Base-by-base conservation (phyloP, 495 filamentous ascomycete genomes). In the Halenospora varia region DNA sequence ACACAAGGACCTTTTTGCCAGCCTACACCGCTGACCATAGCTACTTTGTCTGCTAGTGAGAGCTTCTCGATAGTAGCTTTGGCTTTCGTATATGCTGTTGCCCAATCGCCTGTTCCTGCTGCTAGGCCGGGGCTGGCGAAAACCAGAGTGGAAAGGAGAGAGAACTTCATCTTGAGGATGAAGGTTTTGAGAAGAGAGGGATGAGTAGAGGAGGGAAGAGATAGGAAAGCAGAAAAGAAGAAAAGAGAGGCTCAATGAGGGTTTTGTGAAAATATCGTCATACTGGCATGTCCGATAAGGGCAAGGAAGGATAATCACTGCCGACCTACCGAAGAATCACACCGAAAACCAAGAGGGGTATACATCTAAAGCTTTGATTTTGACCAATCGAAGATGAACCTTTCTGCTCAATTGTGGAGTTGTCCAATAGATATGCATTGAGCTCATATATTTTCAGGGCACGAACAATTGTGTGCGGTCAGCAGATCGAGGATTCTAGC, bases 1-100 rank as follows among this genome's bases (percentile, higher is more conserved):
- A 87, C 85, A 64, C 84, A 88, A 20, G 83, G 79, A 0, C 84
- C 85, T 56, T 79, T 82, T 50, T 78, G 66, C 85, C 85, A 88
- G 25, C 82, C 83, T 17, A 82, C 65, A 23, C 83, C 85, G 1
- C 81, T 82, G 1, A 84, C 85, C 20, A 88, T 80, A 51, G 72
- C 76, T 61, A 85, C 69, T 61, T 88, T 88, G 57, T 88, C 80
- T 20, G 72, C 68, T 46, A 76, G 75, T 1, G 75, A 82, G 20
- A 88, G 66, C 61, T 78, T 82, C 0, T 73, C 62, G 4, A 88
- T 63, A 3, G 82, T 78, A 1, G 76, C 60, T 20, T 67, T 68
- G 0, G 85, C 84, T 60, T 82, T 81, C n/a, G 72, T 60, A 60
- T 85, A 79, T 10, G 85, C 85, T 0, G 70, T 63, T 1, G 67